These are phyloP conservation scores for Epichloe coenophiala DNA, from an alignment of 2,329 filamentous ascomycete genomes.

Conservation along the genomic window DNA sequence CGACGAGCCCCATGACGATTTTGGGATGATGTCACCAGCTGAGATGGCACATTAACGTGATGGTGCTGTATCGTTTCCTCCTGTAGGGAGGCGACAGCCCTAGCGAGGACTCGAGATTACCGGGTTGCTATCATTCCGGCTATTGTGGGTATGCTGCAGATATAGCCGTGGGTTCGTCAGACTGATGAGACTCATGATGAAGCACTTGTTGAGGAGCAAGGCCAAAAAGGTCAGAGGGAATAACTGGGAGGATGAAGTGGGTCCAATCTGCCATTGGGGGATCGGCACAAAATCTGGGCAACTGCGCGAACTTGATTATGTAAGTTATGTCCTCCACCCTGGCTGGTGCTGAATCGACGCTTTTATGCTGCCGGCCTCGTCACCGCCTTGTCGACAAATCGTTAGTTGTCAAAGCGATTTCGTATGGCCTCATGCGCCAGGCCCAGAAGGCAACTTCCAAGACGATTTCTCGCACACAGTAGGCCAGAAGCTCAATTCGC, in stretches of 20 bases:
- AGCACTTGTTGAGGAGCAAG: not conserved
- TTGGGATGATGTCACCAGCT: not conserved
- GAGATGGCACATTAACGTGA: not conserved
- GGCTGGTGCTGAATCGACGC: too few species aligned
- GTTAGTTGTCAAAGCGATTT: not conserved
- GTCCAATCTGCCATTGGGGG: too few species aligned
- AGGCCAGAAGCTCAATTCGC: too few species aligned
- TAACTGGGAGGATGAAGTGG: too few species aligned
- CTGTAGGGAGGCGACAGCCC: not conserved
- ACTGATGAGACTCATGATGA: too few species aligned
- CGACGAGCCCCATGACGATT: constrained; percentile 34
- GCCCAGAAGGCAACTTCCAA: not conserved
- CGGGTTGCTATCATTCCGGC: not conserved
- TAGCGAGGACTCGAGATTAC: not conserved
- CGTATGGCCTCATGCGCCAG: not conserved
- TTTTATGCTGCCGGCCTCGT: not conserved
- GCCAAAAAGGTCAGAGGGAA: not conserved
- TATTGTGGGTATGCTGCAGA: not conserved
- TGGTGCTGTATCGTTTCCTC: not conserved
- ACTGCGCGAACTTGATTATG: too few species aligned
- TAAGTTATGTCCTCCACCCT: too few species aligned
- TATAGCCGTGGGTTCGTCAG: not conserved
- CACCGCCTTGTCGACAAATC: not conserved
- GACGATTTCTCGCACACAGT: not conserved
- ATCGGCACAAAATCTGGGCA: too few species aligned